Conservation (phyloP, 257 asterid species). For the Ehretia macrophylla region DNA sequence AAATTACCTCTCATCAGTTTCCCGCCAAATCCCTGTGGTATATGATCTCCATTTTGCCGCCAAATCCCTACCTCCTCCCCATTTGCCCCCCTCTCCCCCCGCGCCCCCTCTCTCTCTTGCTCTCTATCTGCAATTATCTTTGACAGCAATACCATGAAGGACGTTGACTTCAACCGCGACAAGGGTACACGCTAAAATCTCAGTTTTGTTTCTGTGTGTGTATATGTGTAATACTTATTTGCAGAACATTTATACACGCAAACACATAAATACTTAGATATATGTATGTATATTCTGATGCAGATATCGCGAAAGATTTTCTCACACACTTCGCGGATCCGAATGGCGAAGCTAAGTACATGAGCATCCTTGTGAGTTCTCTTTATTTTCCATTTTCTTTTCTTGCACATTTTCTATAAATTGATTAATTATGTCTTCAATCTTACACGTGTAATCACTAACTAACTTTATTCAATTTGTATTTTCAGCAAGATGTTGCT, state of each 20-base stretch:
- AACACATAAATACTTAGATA: neutral
- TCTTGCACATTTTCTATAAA: too few relatives aligned
- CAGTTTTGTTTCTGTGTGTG: too few relatives aligned
- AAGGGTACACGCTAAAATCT: too few relatives aligned
- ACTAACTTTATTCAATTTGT: neutral
- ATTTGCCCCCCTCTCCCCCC: neutral
- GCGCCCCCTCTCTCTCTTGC: constrained; percentile 6
- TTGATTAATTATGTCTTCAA: neutral
- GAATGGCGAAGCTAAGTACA: constrained; percentile 70
- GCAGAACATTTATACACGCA: neutral
- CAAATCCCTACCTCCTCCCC: constrained; percentile 24
- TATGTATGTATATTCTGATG: constrained; percentile 4
- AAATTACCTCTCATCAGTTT: constrained; percentile 12
- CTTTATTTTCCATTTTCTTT: neutral
- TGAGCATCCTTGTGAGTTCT: constrained; percentile 60
- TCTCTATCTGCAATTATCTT: constrained; percentile 2
- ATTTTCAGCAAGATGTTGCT: constrained; percentile 87
- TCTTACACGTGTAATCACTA: neutral
- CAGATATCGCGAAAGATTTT: constrained; percentile 82
- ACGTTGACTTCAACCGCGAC: constrained; percentile 62
- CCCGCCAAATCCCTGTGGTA: constrained; percentile 62
- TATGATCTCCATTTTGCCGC: constrained; percentile 43
- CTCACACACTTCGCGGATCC: constrained; percentile 63
- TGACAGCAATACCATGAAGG: constrained; percentile 39
- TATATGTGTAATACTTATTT: too few relatives aligned